Evolutionary conservation across 257 asterid species (phyloP), one percentile per base, ranked within the genome.

Genomic region (Vinca minor): DNA sequence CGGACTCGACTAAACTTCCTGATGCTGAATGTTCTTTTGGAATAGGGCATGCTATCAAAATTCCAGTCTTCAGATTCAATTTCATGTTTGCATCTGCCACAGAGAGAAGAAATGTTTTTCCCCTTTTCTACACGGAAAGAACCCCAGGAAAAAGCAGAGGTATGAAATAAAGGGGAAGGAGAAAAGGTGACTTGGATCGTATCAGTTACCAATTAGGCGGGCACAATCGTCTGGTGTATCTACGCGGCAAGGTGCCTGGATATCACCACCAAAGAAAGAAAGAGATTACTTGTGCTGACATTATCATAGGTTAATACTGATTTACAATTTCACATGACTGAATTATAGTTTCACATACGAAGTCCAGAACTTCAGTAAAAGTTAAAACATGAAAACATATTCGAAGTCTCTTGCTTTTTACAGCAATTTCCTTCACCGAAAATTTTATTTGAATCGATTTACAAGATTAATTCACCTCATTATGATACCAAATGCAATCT

Each of bases 211-310:
- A 70, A 92, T 85, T 73, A 92, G 74, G 53, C 79, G 85, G 71
- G 98, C 98, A 67, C 95, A 88, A 36, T 86, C 96, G 71, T 86
- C 95, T 14, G 93, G 89, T 4, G 96, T 83, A 75, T 92, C 91
- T 64, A 88, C 88, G 28, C 89, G 85, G 74, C 79, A 78, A 74
- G 98, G 95, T 50, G 95, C 98, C 98, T 91, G 39, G 14, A 71
- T 25, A 28, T 29, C 15, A 68, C 47, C 65, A 65, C 28, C 10
- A 32, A 18, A 60, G 35, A 58, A 25, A 64, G 46, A 56, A 65
- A 67, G 1, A 34, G 13, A 54, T 28, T 28, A 44, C 15, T 1
- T 17, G 31, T 29, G 26, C 12, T 15, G 15, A 32, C n/a, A 56
- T 9, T 56, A 38, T 38, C 11, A 38, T 34, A 34, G 11, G 10